Base-by-base conservation (phyloP, 305 asterid species). In the Solanum aculeatissimum region DNA sequence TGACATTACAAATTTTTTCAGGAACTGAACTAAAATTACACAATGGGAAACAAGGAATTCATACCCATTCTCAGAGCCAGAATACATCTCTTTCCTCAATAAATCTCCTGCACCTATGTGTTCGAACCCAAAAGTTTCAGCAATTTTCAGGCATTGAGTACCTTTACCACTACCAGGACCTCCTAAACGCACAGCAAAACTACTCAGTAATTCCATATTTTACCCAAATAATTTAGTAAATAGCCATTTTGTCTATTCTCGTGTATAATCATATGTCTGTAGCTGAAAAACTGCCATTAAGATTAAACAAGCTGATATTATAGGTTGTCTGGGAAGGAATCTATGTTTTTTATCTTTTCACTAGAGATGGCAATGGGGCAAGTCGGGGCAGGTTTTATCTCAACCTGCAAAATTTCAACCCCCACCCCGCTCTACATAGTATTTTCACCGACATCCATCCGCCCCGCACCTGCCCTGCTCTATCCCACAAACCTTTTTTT, bases 121-220 rank as follows among this genome's bases (percentile, higher is more conserved):
- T 83, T 92, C 91, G 86, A 96, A 93, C 79, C 98, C 97, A 87
- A 92, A 96, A 86, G 89, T 91, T 66, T 92, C 91, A 62, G 89
- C 97, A 77, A 95, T 93, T 87, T 84, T 90, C 83, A 90, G 88
- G 88, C 99, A 95, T 79, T 96, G 99, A 84, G 99, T 96, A 63
- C 99, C 99, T 92, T 96, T 96, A 83, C 99, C 98, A 27, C 98
- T 95, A 83, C 99, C 99, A 47, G 99, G 99, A 86, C 99, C 99
- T 75, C 98, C 98, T 95, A 88, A 66, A 84, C 87, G 85, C 83
- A 86, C 80, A 84, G 51, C 79, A 42, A 72, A 77, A 62, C 83
- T 83, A 82, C 81, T 87, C 80, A 86, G 87, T 51, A 51, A 77
- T 51, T 18, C 45, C 43, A 51, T 27, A 35, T 49, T 16, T 49